phyloP scores from a whole-genome alignment of 148 eudicot species.

The Bassia scoparia region DNA sequence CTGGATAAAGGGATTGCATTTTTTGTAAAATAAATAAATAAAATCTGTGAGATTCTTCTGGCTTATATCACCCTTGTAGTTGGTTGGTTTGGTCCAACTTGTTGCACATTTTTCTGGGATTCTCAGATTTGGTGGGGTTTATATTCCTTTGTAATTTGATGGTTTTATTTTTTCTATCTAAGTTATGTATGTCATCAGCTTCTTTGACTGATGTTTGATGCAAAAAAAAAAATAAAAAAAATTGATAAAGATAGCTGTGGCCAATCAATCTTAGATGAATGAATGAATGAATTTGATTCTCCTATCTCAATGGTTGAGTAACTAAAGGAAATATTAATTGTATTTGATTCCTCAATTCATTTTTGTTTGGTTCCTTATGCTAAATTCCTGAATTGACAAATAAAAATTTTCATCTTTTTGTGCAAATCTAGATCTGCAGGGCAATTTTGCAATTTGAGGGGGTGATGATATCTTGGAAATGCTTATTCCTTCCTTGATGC shows the following conservation, averaged over 20 bases:
- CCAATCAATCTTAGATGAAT: too few relatives aligned
- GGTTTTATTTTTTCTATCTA: conserved; percentile 6
- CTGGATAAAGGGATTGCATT: not conserved
- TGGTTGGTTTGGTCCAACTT: conserved; percentile 24
- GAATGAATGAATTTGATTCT: conserved; percentile 32
- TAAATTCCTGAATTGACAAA: not conserved
- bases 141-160: conserved; percentile 21
- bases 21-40: not conserved
- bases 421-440: conserved; percentile 27
- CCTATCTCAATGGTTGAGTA: conserved; percentile 14
- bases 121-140: conserved; percentile 21
- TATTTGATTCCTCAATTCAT: conserved; percentile 8
- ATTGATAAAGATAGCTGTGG: too few relatives aligned
- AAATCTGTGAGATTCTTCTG: conserved; percentile 20
- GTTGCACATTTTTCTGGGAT: conserved; percentile 22
- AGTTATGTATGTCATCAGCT: conserved; percentile 21
- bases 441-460: conserved; percentile 5
- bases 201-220: conserved; percentile 26
- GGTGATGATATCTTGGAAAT: conserved; percentile 15
- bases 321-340: not conserved
- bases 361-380: not conserved
- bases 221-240: too few relatives aligned
- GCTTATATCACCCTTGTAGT: not conserved
- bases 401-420: not conserved
- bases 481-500: conserved; percentile 23